Evolutionary conservation across 441 rosid genomes (phyloP).

Genomic region (Erodium texanum): DNA sequence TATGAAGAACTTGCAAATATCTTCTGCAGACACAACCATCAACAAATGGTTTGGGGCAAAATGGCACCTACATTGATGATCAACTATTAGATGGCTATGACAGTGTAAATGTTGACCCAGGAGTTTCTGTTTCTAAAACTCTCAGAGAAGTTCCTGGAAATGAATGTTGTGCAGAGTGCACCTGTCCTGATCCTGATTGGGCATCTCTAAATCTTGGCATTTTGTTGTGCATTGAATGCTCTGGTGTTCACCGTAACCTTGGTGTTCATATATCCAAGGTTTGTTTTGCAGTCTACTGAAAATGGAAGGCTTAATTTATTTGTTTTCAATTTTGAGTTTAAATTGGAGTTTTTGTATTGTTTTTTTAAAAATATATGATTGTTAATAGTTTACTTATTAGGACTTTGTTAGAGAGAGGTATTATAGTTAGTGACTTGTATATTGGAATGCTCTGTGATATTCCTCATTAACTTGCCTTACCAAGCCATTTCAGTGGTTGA

Average conservation of each 20-base stretch:
- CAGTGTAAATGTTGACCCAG: slow-evolving; percentile 23
- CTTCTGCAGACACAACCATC: slow-evolving; percentile 37
- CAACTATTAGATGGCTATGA: slow-evolving; percentile 22
- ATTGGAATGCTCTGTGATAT: neutral
- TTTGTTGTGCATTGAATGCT: slow-evolving; percentile 81
- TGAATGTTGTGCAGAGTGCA: slow-evolving; percentile 82
- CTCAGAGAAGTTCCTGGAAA: slow-evolving; percentile 78
- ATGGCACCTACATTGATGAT: slow-evolving; percentile 23
- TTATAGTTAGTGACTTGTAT: neutral
- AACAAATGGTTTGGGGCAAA: slow-evolving; percentile 24
- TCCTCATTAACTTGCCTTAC: neutral
- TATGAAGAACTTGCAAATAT: slow-evolving; percentile 20
- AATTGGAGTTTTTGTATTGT: neutral
- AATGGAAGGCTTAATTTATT: neutral
- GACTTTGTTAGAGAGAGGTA: neutral
- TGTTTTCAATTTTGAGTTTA: neutral
- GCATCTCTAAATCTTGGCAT: slow-evolving; percentile 90
- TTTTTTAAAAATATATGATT: neutral
- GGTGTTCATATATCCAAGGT: slow-evolving; percentile 97
- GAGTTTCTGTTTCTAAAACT: slow-evolving; percentile 37
- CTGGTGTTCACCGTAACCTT: slow-evolving; percentile 90
- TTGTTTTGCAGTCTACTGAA: neutral
- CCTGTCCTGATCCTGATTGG: slow-evolving; percentile 80
- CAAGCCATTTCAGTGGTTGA: neutral
- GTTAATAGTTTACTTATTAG: neutral